These are phyloP conservation scores for Diplodia scrobiculata DNA, from an alignment of 2,329 filamentous ascomycete genomes.

Conservation along the genomic window DNA sequence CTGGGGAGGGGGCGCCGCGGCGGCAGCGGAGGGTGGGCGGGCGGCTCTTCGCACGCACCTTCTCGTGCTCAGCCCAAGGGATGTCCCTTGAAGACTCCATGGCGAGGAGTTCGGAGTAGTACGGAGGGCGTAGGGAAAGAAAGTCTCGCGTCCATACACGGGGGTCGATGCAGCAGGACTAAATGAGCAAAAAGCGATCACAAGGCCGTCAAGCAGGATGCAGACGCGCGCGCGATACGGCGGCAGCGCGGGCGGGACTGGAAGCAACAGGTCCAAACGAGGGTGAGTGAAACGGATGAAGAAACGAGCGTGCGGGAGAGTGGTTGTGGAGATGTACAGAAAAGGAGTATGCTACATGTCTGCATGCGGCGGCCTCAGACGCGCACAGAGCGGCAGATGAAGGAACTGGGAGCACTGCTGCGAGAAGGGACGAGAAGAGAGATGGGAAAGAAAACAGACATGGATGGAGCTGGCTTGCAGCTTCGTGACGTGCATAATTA, in stretches of 20 bases:
- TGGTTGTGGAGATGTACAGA: constrained; percentile 27
- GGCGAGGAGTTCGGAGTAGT: constrained; percentile 34
- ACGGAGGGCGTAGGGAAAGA: constrained; percentile 38
- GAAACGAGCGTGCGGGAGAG: constrained; percentile 34
- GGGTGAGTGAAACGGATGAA: constrained; percentile 38
- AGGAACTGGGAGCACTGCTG: constrained; percentile 21
- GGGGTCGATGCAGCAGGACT: constrained; percentile 40
- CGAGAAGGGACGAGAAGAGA: constrained; percentile 28
- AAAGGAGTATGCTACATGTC: constrained; percentile 29
- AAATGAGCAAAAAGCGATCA: constrained; percentile 42
- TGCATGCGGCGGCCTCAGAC: constrained; percentile 21
- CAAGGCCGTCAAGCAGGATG: constrained; percentile 36
- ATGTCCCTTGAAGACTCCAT: constrained; percentile 50
- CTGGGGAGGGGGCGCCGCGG: constrained; percentile 14
- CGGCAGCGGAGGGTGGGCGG: constrained; percentile 22
- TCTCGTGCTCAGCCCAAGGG: constrained; percentile 53
- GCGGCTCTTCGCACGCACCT: constrained; percentile 42
- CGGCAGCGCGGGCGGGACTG: constrained; percentile 30
- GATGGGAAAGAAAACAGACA: constrained; percentile 28
- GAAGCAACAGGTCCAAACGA: constrained; percentile 36
- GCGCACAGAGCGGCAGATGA: constrained; percentile 22
- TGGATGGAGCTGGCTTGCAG: constrained; percentile 29
- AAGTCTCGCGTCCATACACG: constrained; percentile 31
- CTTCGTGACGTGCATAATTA: constrained; percentile 29
- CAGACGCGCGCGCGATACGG: constrained; percentile 28